A percentile compares a stretch with the other conserved stretches of the same genome.
Conservation (phyloP, 495 filamentous ascomycete genomes). For the Penicillium riverlandense region DNA sequence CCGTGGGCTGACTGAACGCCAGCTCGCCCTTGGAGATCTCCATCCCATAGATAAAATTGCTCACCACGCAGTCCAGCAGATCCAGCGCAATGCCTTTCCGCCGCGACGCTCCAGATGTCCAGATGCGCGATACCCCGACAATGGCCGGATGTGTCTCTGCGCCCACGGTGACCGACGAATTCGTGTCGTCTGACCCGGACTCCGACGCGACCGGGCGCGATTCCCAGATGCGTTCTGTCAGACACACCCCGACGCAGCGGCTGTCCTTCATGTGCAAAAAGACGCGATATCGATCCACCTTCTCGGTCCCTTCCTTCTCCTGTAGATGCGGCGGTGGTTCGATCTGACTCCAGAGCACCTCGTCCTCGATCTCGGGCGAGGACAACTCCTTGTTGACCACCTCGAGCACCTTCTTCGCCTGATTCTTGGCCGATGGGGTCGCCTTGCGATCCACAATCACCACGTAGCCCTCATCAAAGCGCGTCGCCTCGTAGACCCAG, state of each 20-base stretch:
- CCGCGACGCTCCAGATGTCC: conserved; percentile 56
- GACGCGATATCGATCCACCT: conserved; percentile 52
- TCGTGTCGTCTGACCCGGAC: too few relatives aligned
- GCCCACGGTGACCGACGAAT: conserved; percentile 39
- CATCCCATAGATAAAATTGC: conserved; percentile 61
- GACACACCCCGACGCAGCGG: conserved; percentile 59
- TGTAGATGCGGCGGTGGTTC: conserved; percentile 30
- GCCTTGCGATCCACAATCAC: conserved; percentile 51
- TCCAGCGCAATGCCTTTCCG: conserved; percentile 54
- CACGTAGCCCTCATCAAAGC: conserved; percentile 45
- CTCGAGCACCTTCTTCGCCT: conserved; percentile 55
- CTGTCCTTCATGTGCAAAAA: conserved; percentile 58
- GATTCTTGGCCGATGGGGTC: conserved; percentile 44
- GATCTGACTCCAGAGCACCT: conserved; percentile 50
- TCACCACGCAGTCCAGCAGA: conserved; percentile 54
- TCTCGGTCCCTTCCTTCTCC: conserved; percentile 25
- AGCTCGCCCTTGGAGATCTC: conserved; percentile 54
- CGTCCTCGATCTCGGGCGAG: conserved; percentile 53
- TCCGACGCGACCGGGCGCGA: conserved; percentile 41
- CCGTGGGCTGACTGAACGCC: conserved; percentile 72
- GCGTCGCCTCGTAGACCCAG: conserved; percentile 38
- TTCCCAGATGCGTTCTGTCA: conserved; percentile 58
- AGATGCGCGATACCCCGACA: conserved; percentile 65
- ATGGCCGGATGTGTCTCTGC: conserved; percentile 43
- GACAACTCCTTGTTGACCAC: conserved; percentile 62